Percentiles rank a stretch among this genome's conserved stretches.
Evolutionary conservation across 1,284 basidiomycete species (phyloP).

Genomic region (Sphaerobolus stellatus): DNA sequence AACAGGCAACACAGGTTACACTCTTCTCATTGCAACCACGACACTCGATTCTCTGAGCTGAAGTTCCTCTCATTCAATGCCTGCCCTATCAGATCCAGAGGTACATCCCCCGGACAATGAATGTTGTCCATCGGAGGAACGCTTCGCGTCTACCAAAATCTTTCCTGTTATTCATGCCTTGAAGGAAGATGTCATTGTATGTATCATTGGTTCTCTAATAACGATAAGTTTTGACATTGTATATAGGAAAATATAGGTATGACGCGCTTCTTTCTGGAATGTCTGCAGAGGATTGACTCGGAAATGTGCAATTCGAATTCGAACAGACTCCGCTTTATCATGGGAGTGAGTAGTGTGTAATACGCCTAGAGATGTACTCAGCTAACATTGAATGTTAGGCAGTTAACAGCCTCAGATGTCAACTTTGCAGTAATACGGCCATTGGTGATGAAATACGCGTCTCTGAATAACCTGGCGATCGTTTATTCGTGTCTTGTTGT

Average conservation of each 20-base stretch:
- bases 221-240: slow-evolving; percentile 10
- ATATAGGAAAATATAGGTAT: slow-evolving; percentile 54
- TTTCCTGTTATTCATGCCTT: slow-evolving; percentile 73
- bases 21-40: too few relatives aligned
- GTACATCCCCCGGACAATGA: neutral
- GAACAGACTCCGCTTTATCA: slow-evolving; percentile 68
- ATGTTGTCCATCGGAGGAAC: slow-evolving; percentile 5
- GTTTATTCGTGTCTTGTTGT: slow-evolving; percentile 75
- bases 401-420: slow-evolving; percentile 79
- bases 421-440: slow-evolving; percentile 83
- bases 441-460: slow-evolving; percentile 75
- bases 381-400: slow-evolving; percentile 41
- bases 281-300: neutral
- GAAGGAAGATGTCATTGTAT: slow-evolving; percentile 65
- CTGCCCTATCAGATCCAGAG: neutral
- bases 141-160: slow-evolving; percentile 39
- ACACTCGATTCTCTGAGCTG: too few relatives aligned
- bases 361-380: slow-evolving; percentile 5
- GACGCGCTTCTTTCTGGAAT: slow-evolving; percentile 18
- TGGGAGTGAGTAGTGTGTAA: slow-evolving; percentile 66
- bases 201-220: slow-evolving; percentile 18
- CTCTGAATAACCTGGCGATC: slow-evolving; percentile 67
- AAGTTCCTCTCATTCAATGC: too few relatives aligned
- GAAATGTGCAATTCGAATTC: slow-evolving; percentile 18
- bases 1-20: too few relatives aligned